phyloP scores from a whole-genome alignment of 768 basidiomycete genomes.

The Trametes gibbosa region DNA sequence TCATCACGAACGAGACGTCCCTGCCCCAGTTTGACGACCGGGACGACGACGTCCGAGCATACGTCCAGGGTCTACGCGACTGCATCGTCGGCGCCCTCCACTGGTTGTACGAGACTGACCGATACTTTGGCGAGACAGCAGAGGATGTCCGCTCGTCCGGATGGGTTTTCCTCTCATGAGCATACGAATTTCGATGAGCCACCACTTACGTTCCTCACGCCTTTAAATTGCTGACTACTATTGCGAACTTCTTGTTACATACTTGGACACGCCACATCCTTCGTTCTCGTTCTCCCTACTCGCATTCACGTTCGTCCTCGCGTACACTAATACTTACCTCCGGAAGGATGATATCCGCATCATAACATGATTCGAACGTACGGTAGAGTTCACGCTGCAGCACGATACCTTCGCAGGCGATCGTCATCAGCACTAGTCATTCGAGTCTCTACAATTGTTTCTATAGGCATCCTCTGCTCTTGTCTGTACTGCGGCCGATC shows the following conservation, averaged over 20 bases:
- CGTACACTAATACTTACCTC: neutral
- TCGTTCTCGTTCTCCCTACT: neutral
- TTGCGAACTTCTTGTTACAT: neutral
- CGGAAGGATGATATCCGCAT: neutral
- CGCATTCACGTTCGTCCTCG: neutral
- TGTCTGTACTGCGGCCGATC: neutral
- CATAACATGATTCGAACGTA: neutral
- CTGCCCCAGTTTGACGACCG: constrained; percentile 12
- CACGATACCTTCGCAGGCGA: neutral
- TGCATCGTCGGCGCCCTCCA: constrained; percentile 58
- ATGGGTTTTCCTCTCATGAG: constrained; percentile 52
- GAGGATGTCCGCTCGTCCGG: constrained; percentile 58
- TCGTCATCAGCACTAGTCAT: neutral
- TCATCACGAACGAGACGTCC: constrained; percentile 25
- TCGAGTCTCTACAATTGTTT: neutral
- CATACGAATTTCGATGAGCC: neutral
- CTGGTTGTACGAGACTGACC: constrained; percentile 63
- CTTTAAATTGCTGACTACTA: neutral
- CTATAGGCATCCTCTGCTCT: neutral
- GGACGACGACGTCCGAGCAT: constrained; percentile 33
- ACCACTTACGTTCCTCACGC: neutral
- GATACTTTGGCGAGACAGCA: constrained; percentile 57
- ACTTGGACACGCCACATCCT: neutral
- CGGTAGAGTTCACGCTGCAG: neutral
- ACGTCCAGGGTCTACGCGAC: constrained; percentile 52